Evolutionary conservation across 306 rosid species (phyloP).

Genomic region (Calophaca sinica): DNA sequence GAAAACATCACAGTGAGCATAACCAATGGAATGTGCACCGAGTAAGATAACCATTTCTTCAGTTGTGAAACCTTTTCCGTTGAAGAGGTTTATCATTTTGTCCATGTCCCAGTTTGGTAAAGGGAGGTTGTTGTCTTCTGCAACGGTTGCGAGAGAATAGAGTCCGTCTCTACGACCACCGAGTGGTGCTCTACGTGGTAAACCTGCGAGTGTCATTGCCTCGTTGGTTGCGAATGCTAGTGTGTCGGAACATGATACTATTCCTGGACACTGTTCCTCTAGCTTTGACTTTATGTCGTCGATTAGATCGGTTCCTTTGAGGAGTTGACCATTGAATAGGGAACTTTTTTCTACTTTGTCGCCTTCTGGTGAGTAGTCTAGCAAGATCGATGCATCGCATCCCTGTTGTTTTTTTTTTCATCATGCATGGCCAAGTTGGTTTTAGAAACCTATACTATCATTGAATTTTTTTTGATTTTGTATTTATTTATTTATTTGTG

Average conservation of each 20-base stretch:
- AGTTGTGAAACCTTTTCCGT: constrained; percentile 43
- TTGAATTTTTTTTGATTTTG: no score
- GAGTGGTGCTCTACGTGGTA: constrained; percentile 8
- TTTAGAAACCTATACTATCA: not conserved
- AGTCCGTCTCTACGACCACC: constrained; percentile 67
- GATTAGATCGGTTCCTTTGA: constrained; percentile 58
- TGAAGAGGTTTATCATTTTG: constrained; percentile 38
- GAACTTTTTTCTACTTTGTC: constrained; percentile 63
- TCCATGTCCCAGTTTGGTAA: constrained; percentile 39
- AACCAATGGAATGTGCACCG: constrained; percentile 77
- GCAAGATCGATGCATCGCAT: constrained; percentile 78
- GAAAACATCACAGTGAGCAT: constrained; percentile 51
- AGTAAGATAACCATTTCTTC: constrained; percentile 64
- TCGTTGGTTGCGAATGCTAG: constrained; percentile 57
- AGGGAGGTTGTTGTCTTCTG: constrained; percentile 49
- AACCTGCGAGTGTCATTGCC: constrained; percentile 46
- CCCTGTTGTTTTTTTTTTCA: constrained; percentile 60
- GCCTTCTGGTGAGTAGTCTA: constrained; percentile 51
- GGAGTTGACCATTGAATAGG: constrained; percentile 45
- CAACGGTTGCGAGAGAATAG: constrained; percentile 52
- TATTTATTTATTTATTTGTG: no score
- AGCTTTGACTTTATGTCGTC: constrained; percentile 65
- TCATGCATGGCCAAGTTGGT: not conserved
- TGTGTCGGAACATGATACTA: constrained; percentile 77
- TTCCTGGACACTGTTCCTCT: constrained; percentile 58